These are phyloP conservation scores for Boletus semigastroideus DNA, from an alignment of 1,284 basidiomycete species.

Conservation along the genomic window DNA sequence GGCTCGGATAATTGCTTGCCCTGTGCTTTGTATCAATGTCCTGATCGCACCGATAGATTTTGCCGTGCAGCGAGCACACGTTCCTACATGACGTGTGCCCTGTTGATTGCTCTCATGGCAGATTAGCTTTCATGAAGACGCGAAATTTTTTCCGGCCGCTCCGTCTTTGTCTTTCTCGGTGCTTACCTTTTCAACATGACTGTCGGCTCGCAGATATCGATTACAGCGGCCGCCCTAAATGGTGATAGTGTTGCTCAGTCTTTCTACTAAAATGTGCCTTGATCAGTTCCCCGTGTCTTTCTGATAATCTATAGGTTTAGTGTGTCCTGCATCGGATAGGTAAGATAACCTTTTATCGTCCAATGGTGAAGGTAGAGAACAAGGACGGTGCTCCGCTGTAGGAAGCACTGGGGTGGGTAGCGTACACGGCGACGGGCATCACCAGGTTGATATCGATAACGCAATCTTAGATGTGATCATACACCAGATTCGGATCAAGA, in stretches of 20 bases:
- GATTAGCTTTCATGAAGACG: neutral
- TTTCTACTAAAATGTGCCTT: slow-evolving; percentile 10
- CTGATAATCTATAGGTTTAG: slow-evolving; percentile 6
- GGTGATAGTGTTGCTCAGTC: neutral
- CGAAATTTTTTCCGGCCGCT: neutral
- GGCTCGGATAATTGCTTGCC: neutral
- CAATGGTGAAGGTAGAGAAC: neutral
- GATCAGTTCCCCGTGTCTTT: neutral
- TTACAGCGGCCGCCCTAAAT: neutral
- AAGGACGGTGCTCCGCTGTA: neutral
- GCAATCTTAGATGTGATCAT: slow-evolving; percentile 17
- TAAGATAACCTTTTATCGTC: neutral
- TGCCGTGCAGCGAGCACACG: neutral
- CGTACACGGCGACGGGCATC: slow-evolving; percentile 2
- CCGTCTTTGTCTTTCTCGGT: neutral
- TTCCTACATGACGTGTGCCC: neutral
- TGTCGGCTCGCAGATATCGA: neutral
- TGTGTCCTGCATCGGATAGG: slow-evolving; percentile 12
- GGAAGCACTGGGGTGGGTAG: neutral
- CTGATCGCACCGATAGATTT: neutral
- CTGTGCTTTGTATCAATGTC: neutral
- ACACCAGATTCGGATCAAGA: slow-evolving; percentile 60
- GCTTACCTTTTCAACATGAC: slow-evolving; percentile 5
- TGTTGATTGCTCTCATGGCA: neutral
- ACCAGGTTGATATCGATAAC: slow-evolving; percentile 33